These are phyloP conservation scores for Globisporangium ultimum DNA, from an alignment of 352 stramenopile species.

Conservation along the genomic window DNA sequence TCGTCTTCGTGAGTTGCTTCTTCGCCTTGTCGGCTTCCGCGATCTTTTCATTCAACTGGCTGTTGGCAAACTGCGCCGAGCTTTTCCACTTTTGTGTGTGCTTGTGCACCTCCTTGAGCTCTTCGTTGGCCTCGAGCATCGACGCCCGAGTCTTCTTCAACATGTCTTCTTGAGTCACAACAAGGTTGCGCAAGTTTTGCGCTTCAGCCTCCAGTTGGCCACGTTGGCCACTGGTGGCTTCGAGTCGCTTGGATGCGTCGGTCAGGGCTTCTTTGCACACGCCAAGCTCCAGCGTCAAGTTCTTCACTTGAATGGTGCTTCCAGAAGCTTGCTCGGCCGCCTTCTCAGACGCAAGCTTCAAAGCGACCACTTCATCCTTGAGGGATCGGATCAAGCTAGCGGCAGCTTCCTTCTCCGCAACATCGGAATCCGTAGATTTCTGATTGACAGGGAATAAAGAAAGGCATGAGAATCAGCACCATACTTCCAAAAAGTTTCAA, in stretches of 20 bases:
- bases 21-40: slow-evolving; percentile 57
- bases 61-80: slow-evolving; percentile 57
- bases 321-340: slow-evolving; percentile 23
- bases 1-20: slow-evolving; percentile 59
- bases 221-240: slow-evolving; percentile 26
- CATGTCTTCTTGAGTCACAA: slow-evolving; percentile 52
- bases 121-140: slow-evolving; percentile 65
- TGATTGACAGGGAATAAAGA: slow-evolving; percentile 2
- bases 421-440: slow-evolving; percentile 14
- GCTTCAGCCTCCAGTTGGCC: slow-evolving; percentile 31
- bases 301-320: slow-evolving; percentile 30
- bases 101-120: slow-evolving; percentile 70
- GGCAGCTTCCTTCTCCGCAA: slow-evolving; percentile 39
- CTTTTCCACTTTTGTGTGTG: slow-evolving; percentile 73
- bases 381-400: slow-evolving; percentile 29
- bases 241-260: slow-evolving; percentile 31
- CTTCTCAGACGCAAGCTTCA: slow-evolving; percentile 41
- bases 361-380: slow-evolving; percentile 48
- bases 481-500: not conserved
- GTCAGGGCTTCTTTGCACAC: slow-evolving; percentile 26
- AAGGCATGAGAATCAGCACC: not conserved
- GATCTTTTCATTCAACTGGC: slow-evolving; percentile 59
- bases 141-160: slow-evolving; percentile 70
- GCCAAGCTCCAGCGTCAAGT: slow-evolving; percentile 32
- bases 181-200: slow-evolving; percentile 33